A percentile compares a stretch with the other conserved stretches of the same genome.
phyloP scores from a whole-genome alignment of 345 rosid genomes.

The Dipteronia dyeriana region DNA sequence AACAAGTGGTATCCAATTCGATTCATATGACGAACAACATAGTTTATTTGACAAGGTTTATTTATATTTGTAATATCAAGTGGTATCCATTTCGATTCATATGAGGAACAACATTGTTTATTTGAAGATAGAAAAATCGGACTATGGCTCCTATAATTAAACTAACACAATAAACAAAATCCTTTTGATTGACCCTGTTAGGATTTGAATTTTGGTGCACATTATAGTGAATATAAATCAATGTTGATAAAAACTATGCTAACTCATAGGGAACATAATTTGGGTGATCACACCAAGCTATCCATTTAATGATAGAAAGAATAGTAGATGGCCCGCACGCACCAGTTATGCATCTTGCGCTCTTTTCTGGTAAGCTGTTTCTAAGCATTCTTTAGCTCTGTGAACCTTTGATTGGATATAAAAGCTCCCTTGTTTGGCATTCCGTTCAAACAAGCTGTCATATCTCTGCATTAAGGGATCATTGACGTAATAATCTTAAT shows the following conservation, averaged over 20 bases:
- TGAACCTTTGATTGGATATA: slow-evolving; percentile 75
- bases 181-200: too few species aligned
- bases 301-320: neutral
- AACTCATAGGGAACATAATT: neutral
- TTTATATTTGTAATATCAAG: too few species aligned
- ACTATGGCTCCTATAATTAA: too few species aligned
- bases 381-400: slow-evolving; percentile 71
- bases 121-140: too few species aligned
- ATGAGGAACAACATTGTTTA: too few species aligned
- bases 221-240: neutral
- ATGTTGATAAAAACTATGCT: neutral
- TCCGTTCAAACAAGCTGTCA: slow-evolving; percentile 57
- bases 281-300: neutral
- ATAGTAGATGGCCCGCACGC: neutral
- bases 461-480: slow-evolving; percentile 47
- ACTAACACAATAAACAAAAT: too few species aligned
- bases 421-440: slow-evolving; percentile 63
- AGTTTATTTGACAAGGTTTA: too few species aligned
- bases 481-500: neutral
- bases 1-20: too few species aligned
- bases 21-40: too few species aligned
- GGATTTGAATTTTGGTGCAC: neutral
- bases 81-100: too few species aligned
- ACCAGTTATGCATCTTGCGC: slow-evolving; percentile 16
- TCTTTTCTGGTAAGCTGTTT: slow-evolving; percentile 40